These are phyloP conservation scores for Lasiosphaeriaceae sp. DNA, from an alignment of 495 filamentous ascomycete genomes.

Conservation along the genomic window DNA sequence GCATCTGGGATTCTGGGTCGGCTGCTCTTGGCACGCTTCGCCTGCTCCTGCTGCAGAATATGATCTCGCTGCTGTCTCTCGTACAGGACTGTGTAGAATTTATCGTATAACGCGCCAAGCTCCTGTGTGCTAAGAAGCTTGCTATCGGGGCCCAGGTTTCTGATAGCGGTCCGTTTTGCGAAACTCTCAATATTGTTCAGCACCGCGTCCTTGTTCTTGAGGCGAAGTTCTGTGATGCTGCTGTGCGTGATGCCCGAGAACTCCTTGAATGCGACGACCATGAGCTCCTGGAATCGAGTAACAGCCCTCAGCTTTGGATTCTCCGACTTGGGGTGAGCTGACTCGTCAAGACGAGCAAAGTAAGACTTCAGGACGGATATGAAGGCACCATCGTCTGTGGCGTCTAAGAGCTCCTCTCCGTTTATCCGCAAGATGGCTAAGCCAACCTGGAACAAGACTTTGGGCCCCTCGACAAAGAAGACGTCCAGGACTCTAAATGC, in stretches of 20 bases:
- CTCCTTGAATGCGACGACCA: conserved; percentile 98
- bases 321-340: conserved; percentile 89
- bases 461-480: conserved; percentile 96
- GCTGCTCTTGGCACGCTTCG: conserved; percentile 57
- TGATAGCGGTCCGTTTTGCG: conserved; percentile 91
- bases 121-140: conserved; percentile 83
- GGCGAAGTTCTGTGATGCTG: conserved; percentile 81
- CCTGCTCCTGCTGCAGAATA: conserved; percentile 70
- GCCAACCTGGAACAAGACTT: conserved; percentile 94
- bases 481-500: conserved; percentile 95
- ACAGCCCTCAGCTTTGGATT: conserved; percentile 90
- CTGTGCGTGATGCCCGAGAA: conserved; percentile 92
- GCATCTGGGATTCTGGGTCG: conserved; percentile 50
- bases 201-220: conserved; percentile 88
- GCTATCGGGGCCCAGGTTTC: conserved; percentile 93
- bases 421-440: conserved; percentile 96
- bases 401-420: conserved; percentile 94
- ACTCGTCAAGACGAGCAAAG: conserved; percentile 89
- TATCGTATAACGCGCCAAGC: conserved; percentile 83
- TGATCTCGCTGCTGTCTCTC: conserved; percentile 81
- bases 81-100: conserved; percentile 86
- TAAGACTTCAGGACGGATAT: conserved; percentile 95
- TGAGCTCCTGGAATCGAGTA: conserved; percentile 93
- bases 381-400: conserved; percentile 91
- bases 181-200: conserved; percentile 94